Conservation (phyloP, 2,329 filamentous ascomycete species). For the Kalaharituber pfeilii region DNA sequence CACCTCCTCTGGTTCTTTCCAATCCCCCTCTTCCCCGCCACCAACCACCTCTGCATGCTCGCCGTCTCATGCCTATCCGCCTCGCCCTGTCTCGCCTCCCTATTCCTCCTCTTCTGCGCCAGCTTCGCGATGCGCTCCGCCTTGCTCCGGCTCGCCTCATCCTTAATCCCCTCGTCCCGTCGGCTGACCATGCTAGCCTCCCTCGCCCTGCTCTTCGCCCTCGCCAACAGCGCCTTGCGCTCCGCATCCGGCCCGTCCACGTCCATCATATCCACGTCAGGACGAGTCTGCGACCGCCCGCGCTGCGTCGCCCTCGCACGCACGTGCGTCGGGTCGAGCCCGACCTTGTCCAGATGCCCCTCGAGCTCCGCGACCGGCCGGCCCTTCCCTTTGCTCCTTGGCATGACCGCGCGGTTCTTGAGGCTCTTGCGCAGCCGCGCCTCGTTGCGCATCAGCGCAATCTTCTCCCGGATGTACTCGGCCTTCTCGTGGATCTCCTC, state of each 20-base stretch:
- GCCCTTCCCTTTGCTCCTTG: conserved; percentile 53
- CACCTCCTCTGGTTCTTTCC: conserved; percentile 68
- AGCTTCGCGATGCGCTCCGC: conserved; percentile 77
- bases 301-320: conserved; percentile 56
- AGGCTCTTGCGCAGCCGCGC: conserved; percentile 87
- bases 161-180: conserved; percentile 57
- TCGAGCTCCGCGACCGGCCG: conserved; percentile 79
- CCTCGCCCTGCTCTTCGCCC: conserved; percentile 55
- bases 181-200: conserved; percentile 48
- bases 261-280: conserved; percentile 53
- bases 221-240: conserved; percentile 37
- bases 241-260: conserved; percentile 35
- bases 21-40: conserved; percentile 82
- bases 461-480: conserved; percentile 88
- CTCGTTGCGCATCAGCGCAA: conserved; percentile 79
- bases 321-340: conserved; percentile 64
- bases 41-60: conserved; percentile 74
- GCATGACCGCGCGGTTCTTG: conserved; percentile 92
- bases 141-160: conserved; percentile 50
- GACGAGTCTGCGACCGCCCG: conserved; percentile 46
- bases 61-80: conserved; percentile 78
- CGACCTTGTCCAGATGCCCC: conserved; percentile 64
- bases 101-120: conserved; percentile 95
- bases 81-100: conserved; percentile 92
- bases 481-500: conserved; percentile 81